phyloP scores from a whole-genome alignment of 2,329 filamentous ascomycete species.

The Aureobasidium sp. region DNA sequence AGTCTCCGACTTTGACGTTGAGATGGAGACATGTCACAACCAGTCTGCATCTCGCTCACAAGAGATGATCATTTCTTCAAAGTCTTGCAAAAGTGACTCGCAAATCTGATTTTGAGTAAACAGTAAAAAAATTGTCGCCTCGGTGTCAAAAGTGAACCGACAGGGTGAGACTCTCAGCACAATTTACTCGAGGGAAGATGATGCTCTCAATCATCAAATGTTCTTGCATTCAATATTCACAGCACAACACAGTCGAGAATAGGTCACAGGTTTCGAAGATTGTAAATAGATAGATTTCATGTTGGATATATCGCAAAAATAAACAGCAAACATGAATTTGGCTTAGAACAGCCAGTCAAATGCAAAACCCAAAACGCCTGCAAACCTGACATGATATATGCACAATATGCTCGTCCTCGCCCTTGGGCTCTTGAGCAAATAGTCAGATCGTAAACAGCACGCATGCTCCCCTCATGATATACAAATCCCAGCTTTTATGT shows the following conservation, averaged over 20 bases:
- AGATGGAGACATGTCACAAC: neutral
- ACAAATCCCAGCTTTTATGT: neutral
- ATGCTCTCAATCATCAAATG: too few species aligned
- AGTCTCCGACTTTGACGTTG: neutral
- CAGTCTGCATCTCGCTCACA: too few species aligned
- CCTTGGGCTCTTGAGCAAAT: neutral
- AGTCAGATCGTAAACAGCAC: conserved; percentile 1
- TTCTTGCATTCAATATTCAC: too few species aligned
- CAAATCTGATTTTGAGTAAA: too few species aligned
- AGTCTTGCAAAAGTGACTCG: too few species aligned
- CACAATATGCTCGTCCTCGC: neutral
- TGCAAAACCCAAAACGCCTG: conserved; percentile 1
- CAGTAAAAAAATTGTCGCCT: too few species aligned
- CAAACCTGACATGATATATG: conserved; percentile 1
- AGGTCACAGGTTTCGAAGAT: neutral
- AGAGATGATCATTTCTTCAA: too few species aligned
- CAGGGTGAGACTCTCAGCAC: too few species aligned
- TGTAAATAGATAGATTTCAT: neutral
- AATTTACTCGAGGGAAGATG: too few species aligned
- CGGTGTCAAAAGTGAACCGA: too few species aligned
- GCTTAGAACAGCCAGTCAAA: neutral
- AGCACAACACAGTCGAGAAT: too few species aligned
- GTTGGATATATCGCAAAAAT: conserved; percentile 10
- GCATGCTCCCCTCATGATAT: neutral
- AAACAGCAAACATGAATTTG: conserved; percentile 1